Evolutionary conservation across 2,329 filamentous ascomycete genomes (phyloP), one percentile per base, ranked within the genome.

Genomic region (Gaeumannomyces sp.): DNA sequence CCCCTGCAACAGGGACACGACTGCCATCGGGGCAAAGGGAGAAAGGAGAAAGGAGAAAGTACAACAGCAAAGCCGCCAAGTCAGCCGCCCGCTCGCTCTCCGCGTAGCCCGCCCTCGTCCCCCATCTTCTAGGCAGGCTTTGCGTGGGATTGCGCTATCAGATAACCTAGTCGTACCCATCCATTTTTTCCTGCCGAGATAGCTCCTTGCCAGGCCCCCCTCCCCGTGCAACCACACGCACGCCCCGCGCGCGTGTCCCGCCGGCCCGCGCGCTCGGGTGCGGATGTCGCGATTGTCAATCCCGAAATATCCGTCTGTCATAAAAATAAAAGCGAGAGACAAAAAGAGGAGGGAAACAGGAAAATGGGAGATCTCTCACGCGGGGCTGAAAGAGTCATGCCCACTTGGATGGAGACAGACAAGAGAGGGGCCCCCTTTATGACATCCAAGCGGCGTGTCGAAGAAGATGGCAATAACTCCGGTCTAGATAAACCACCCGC

Each of bases 371-470:
- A 53, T 53, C 8, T 22, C 45, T 7, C 1, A 22, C 45, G 45
- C 45, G 45, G 45, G 45, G 45, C 45, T 53, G 45, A 25, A 53
- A 53, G 45, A 53, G 45, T 53, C 45, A 53, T 53, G 45, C 45
- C 45, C 45, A 53, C 45, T 22, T 25, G 19, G 45, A 53, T 53
- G 19, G n/a, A 53, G 45, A 53, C 45, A 50, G 45, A 45, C 35
- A 14, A 45, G 35, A 45, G 35, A 14, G 10, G 35, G 45, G 45
- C 19, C n/a, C 45, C 45, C 45, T 19, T 19, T 50, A 8, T 50
- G 35, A 50, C 3, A 50, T 7, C 45, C 19, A 50, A 10, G 45
- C 45, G 45, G 45, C 7, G 19, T 2, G 19, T 14, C 45, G 45
- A 50, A n/a, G 4, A n/a, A 14, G 45, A 50, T 22, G 45, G 45